Evolutionary conservation across 2,329 filamentous ascomycete genomes (phyloP), one percentile per base, ranked within the genome.

Genomic region (Xylariaceae sp.): DNA sequence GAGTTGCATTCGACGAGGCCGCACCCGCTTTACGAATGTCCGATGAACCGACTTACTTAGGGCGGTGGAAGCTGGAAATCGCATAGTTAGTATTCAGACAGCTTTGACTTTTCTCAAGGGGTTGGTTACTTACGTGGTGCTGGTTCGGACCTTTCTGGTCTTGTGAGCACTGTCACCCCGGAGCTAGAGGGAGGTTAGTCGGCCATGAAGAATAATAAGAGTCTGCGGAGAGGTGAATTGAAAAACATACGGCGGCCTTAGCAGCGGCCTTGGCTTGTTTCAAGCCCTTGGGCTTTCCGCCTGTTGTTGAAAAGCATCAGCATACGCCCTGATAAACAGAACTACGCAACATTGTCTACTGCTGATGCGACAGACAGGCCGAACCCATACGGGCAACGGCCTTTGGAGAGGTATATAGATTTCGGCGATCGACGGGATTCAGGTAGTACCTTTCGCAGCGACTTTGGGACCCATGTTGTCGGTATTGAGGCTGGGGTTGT

Each of bases 241-340:
- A 41, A 29, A 50, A 19, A 60, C 57, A 45, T 60, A 97, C 87
- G 72, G 91, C 88, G 75, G 94, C 89, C 85, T 99, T 97, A 71
- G 94, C 89, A 75, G 94, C 94, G 74, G 87, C 86, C 71, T 86
- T 87, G 79, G 94, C 94, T 85, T 95, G 86, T 84, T 94, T 94
- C 75, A 79, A 72, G 71, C 80, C 80, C 77, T 83, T 84, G 67
- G 78, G 71, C 68, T 75, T 73, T 67, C 73, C 76, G 76, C 78
- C 82, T 85, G 71, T 75, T 66, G 58, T 55, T 72, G 64, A 67
- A 71, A 76, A 71, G 77, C 80, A 86, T 86, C 82, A 86, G 83
- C 83, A 86, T 84, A 85, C 83, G 83, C 83, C 76, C 83, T 84
- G 58, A 65, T 71, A 65, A 54, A 57, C 74, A 82, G 81, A 85